These are phyloP conservation scores for Drechslerella stenobrocha DNA, from an alignment of 2,329 filamentous ascomycete genomes.

Conservation along the genomic window DNA sequence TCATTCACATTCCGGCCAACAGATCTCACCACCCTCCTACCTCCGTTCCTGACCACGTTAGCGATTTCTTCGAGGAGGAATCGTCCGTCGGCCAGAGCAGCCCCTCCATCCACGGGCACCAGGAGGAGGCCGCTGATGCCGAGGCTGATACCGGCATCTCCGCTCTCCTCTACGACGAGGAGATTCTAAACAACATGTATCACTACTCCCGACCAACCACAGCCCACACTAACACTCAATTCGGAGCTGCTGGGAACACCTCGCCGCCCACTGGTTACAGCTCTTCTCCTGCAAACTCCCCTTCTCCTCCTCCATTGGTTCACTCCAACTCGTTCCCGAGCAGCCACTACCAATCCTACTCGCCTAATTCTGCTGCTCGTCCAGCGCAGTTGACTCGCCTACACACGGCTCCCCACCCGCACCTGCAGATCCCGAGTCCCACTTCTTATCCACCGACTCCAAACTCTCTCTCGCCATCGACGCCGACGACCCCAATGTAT, in stretches of 20 bases:
- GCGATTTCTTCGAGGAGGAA: constrained; percentile 46
- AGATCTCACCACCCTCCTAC: constrained; percentile 44
- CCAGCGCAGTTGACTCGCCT: constrained; percentile 37
- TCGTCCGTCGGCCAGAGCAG: constrained; percentile 47
- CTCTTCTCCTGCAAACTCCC: constrained; percentile 45
- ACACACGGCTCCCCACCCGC: constrained; percentile 40
- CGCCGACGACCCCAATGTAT: constrained; percentile 47
- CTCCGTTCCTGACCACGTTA: constrained; percentile 46
- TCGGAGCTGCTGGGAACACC: constrained; percentile 31
- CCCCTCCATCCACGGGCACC: constrained; percentile 46
- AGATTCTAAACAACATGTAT: constrained; percentile 48
- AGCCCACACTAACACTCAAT: constrained; percentile 40
- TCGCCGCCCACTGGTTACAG: constrained; percentile 40
- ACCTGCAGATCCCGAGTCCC: constrained; percentile 31
- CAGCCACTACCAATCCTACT: constrained; percentile 36
- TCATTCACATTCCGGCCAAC: constrained; percentile 39
- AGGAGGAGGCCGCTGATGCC: constrained; percentile 35
- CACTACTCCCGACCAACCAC: constrained; percentile 44
- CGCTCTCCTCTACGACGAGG: constrained; percentile 46
- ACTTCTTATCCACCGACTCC: constrained; percentile 46
- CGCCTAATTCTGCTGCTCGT: constrained; percentile 37
- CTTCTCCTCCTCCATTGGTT: constrained; percentile 43
- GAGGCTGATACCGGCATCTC: constrained; percentile 42
- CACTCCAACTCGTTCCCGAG: constrained; percentile 43
- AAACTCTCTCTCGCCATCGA: constrained; percentile 42